These are phyloP conservation scores for Areca catechu DNA, from an alignment of 176 grass and related monocot genomes.

Conservation along the genomic window DNA sequence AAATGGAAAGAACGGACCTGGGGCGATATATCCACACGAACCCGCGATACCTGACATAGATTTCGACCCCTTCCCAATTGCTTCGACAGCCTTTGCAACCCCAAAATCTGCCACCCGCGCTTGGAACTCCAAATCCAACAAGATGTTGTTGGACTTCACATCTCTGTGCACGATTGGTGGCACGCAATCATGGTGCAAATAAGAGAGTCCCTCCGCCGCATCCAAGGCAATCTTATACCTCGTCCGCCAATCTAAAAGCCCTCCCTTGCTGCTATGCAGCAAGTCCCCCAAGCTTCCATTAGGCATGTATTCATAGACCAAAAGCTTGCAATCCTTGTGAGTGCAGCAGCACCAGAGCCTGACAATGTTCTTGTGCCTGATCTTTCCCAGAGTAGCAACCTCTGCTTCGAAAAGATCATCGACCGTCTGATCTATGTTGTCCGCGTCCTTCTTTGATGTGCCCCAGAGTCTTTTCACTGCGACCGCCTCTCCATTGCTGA, in stretches of 20 bases:
- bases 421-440: background rate
- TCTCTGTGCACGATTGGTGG: constrained; percentile 73
- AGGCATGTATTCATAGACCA: constrained; percentile 89
- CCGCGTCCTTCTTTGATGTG: background rate
- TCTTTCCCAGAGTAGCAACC: constrained; percentile 46
- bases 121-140: constrained; percentile 53
- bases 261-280: constrained; percentile 42
- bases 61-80: constrained; percentile 26
- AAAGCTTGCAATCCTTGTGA: constrained; percentile 24
- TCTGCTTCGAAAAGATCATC: constrained; percentile 42
- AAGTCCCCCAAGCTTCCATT: constrained; percentile 89
- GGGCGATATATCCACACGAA: constrained; percentile 84
- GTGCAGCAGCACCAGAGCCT: constrained; percentile 66
- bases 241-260: constrained; percentile 39
- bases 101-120: constrained; percentile 82
- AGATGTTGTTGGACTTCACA: constrained; percentile 91
- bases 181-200: constrained; percentile 78
- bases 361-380: constrained; percentile 84
- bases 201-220: constrained; percentile 68
- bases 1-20: constrained; percentile 33
- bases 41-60: constrained; percentile 71
- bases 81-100: constrained; percentile 39
- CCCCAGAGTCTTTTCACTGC: constrained; percentile 64
- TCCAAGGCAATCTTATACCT: constrained; percentile 55
- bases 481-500: constrained; percentile 32